phyloP scores from a whole-genome alignment of 805 yeast genomes.

The Naumovozyma castellii region DNA sequence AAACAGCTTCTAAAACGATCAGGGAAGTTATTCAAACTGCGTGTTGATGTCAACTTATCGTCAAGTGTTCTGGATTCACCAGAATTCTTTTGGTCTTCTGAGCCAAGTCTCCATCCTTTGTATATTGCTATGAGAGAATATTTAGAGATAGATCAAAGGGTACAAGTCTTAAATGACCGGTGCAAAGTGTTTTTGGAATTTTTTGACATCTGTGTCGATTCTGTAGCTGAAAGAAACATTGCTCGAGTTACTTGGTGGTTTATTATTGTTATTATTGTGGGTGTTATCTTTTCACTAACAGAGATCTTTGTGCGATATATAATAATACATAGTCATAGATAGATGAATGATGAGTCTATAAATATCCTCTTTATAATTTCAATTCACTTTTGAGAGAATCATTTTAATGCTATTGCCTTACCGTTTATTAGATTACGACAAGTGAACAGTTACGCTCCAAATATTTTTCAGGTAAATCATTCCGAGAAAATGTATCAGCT shows the following conservation, averaged over 20 bases:
- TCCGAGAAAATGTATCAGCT: too few species aligned
- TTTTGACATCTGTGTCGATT: slow-evolving; percentile 85
- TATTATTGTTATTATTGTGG: slow-evolving; percentile 68
- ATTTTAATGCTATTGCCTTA: too few species aligned
- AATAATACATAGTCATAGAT: slow-evolving; percentile 30
- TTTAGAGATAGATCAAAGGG: slow-evolving; percentile 89
- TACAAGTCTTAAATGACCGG: slow-evolving; percentile 84
- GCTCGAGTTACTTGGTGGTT: slow-evolving; percentile 86
- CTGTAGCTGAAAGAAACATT: slow-evolving; percentile 88
- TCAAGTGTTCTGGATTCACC: slow-evolving; percentile 92
- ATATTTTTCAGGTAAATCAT: too few species aligned
- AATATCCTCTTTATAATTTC: too few species aligned
- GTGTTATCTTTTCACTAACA: slow-evolving; percentile 64
- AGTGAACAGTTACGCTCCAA: too few species aligned
- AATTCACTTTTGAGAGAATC: too few species aligned
- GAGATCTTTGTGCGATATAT: slow-evolving; percentile 57
- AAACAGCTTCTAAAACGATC: slow-evolving; percentile 80
- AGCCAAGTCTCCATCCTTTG: slow-evolving; percentile 89
- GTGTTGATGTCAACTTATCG: slow-evolving; percentile 88
- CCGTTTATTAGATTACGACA: too few species aligned
- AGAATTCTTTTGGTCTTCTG: slow-evolving; percentile 90
- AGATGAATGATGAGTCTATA: not conserved
- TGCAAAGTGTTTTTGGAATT: slow-evolving; percentile 91
- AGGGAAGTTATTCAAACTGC: slow-evolving; percentile 77
- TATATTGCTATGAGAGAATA: slow-evolving; percentile 86